Percentiles rank a stretch among this genome's conserved stretches.
Evolutionary conservation across 441 rosid species (phyloP).

Genomic region (Gossypium aridum): DNA sequence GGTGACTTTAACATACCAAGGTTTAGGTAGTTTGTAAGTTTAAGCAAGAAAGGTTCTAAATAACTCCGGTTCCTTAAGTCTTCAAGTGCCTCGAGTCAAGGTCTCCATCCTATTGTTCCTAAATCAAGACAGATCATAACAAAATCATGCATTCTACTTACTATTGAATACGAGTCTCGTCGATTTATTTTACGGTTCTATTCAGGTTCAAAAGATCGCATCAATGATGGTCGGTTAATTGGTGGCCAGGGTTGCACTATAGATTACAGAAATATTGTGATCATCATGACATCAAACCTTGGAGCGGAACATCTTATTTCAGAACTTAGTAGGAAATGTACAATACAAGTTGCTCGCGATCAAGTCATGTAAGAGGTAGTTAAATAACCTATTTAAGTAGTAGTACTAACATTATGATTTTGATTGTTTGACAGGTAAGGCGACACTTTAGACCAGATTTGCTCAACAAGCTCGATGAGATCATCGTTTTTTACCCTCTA

Average conservation of each 20-base stretch:
- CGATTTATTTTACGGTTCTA: too few species aligned
- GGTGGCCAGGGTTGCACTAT: slow-evolving; percentile 88
- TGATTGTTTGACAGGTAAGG: slow-evolving; percentile 38
- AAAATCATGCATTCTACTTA: too few species aligned
- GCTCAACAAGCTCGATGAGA: slow-evolving; percentile 76
- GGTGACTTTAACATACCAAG: too few species aligned
- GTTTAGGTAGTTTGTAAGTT: too few species aligned
- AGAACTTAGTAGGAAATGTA: slow-evolving; percentile 57
- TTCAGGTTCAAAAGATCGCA: too few species aligned
- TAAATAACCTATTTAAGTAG: too few species aligned
- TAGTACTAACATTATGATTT: not conserved
- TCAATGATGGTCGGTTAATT: slow-evolving; percentile 60
- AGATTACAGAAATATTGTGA: slow-evolving; percentile 63
- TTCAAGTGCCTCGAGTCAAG: too few species aligned
- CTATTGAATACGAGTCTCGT: too few species aligned
- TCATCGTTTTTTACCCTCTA: slow-evolving; percentile 79
- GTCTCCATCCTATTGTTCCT: too few species aligned
- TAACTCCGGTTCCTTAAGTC: too few species aligned
- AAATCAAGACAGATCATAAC: too few species aligned
- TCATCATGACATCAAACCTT: slow-evolving; percentile 84
- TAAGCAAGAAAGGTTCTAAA: too few species aligned
- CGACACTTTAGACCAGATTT: slow-evolving; percentile 78
- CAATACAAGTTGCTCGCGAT: slow-evolving; percentile 75
- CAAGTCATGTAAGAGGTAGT: slow-evolving; percentile 73
- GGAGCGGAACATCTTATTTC: slow-evolving; percentile 75